Base-by-base conservation (phyloP, 2,329 filamentous ascomycete genomes). In the Microsporum canis region DNA sequence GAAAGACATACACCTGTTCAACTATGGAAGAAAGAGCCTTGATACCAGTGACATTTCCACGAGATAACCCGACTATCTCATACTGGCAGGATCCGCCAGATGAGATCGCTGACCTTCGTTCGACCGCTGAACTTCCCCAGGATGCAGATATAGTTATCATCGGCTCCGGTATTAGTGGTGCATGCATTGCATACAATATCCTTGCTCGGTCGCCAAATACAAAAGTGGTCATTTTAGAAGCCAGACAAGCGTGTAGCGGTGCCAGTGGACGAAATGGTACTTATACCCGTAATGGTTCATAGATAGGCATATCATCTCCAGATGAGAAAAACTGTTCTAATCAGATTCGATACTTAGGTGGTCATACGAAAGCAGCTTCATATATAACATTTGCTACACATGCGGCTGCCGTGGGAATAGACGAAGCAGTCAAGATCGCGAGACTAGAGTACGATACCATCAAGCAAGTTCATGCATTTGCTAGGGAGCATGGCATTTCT, bases 361-460 rank as follows among this genome's bases (percentile, higher is more conserved):
- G 77, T 0, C 78, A 80, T 61, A 80, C 78, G 3, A 80, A 80
- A 69, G 74, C 76, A 31, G 77, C 77, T 10, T 75, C 74, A 23
- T 80, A 80, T 68, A 79, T 79, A 29, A 77, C 77, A 17, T 85
- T 84, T 63, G 63, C 75, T 2, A 71, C 76, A 36, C 77, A 84
- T 65, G 70, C 72, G 1, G 63, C 71, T 10, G 68, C 72, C 4
- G 69, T 79, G n/a, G 82, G 82, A 7, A 71, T 73, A 14, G 73
- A 73, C 1, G 77, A 78, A 53, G 84, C 83, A 1, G 71, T 76
- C 17, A 74, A 78, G 64, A 79, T 82, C 59, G 80, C 78, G 1
- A 75, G 74, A 7, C 75, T 84, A 51, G 80, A 84, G 68, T 78
- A 79, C 47, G 73, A 75, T 45, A 81, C 78, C 66, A 82, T 86